Evolutionary conservation across 495 filamentous ascomycete genomes (phyloP), one percentile per base, ranked within the genome.

Genomic region (Zalerion maritima): DNA sequence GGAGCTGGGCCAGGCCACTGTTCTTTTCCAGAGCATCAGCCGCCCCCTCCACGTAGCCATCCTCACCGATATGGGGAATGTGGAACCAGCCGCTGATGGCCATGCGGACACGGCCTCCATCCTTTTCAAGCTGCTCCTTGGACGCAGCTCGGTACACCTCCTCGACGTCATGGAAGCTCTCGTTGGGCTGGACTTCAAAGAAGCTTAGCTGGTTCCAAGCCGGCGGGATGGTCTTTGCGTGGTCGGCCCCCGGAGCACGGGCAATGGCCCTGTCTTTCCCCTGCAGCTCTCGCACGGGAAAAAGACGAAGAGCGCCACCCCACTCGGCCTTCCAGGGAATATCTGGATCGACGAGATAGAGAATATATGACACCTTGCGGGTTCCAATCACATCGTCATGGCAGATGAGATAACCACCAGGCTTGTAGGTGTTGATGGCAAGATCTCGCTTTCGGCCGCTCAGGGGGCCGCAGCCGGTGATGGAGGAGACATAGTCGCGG

Each of bases 31-130:
- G 64, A 45, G 76, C 75, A 54, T 83, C 81, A 50, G 96, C 89
- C n/a, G 84, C 59, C 2, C 87, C 91, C 37, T 75, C 63, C 31
- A 85, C 73, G 39, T 77, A 96, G 6, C 89, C 91, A n/a, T 87
- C 81, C 46, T 99, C 89, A 20, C 89, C 89, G 38, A 79, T 60
- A 47, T 99, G 89, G 0, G 89, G 91, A 30, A 99, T 94, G 49
- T 99, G 89, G 55, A 84, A 99, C 89, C 89, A 99, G n/a, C 89
- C 89, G 37, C 81, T 91, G 40, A 99, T 96, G 15, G 89, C 89
- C 84, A 96, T 94, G 32, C 89, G 71, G 24, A 92, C 71, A 25
- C 89, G 71, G 5, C 66, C 65, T 24, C 75, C 75, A 19, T 77
- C 67, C 35, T 69, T 69, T 31, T 71, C 69, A 2, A 62, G 55